Percentiles rank a stretch among this genome's conserved stretches.
These are phyloP conservation scores for Ampelocalamus luodianensis DNA, from an alignment of 176 grass and related monocot genomes.

Conservation along the genomic window DNA sequence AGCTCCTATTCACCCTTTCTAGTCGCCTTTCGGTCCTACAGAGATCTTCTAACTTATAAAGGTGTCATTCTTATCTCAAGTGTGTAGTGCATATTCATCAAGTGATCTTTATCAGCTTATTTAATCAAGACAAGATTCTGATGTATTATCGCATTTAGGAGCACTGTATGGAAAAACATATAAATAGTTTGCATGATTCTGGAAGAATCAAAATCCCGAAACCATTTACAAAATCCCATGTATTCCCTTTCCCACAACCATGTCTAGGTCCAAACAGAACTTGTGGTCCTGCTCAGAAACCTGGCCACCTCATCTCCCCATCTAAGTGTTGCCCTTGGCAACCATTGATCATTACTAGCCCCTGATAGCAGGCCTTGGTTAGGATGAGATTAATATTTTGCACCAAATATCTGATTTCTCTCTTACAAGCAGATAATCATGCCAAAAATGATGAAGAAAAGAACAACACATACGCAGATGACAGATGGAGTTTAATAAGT, in stretches of 20 bases:
- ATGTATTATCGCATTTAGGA: neutral
- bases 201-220: neutral
- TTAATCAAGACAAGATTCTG: slow-evolving; percentile 7
- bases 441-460: slow-evolving; percentile 34
- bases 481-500: neutral
- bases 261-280: slow-evolving; percentile 27
- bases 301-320: neutral
- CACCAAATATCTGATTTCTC: slow-evolving; percentile 22
- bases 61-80: neutral
- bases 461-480: neutral
- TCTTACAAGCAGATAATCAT: slow-evolving; percentile 21
- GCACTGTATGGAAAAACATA: neutral
- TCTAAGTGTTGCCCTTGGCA: slow-evolving; percentile 21
- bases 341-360: neutral
- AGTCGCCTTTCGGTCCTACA: too few relatives aligned
- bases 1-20: too few relatives aligned
- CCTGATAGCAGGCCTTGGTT: slow-evolving; percentile 9
- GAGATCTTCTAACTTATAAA: slow-evolving; percentile 27
- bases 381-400: slow-evolving; percentile 8
- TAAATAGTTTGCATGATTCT: slow-evolving; percentile 2
- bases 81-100: slow-evolving; percentile 22
- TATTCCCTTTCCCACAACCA: neutral
- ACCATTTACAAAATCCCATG: neutral
- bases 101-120: slow-evolving; percentile 20
- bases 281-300: neutral